Percentiles rank a stretch among this genome's conserved stretches.
These are phyloP conservation scores for Aspergillus indologenus DNA, from an alignment of 495 filamentous ascomycete species.

Conservation along the genomic window DNA sequence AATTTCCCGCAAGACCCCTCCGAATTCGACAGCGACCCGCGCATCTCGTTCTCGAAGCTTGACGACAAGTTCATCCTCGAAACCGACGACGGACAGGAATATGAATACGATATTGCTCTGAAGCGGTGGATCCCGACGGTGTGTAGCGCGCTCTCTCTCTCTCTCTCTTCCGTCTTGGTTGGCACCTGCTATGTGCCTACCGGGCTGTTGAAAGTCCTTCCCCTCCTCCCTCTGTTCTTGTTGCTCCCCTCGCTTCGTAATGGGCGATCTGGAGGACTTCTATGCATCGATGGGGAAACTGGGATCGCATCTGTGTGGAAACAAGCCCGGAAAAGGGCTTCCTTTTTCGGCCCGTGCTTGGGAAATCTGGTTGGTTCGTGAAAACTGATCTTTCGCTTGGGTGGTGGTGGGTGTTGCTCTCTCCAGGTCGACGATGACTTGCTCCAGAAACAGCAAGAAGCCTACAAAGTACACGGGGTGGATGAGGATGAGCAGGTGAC, in stretches of 20 bases:
- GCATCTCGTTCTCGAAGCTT: conserved; percentile 80
- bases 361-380: conserved; percentile 29
- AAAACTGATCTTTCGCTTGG: conserved; percentile 31
- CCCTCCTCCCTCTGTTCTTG: neutral
- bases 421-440: conserved; percentile 71
- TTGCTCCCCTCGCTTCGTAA: neutral
- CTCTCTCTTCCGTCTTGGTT: conserved; percentile 14
- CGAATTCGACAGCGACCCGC: conserved; percentile 77
- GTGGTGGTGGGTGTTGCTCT: conserved; percentile 27
- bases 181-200: conserved; percentile 10
- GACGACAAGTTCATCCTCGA: conserved; percentile 81
- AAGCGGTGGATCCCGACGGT: conserved; percentile 79
- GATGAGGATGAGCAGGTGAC: conserved; percentile 57
- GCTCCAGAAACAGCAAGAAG: conserved; percentile 72
- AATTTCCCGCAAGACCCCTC: conserved; percentile 67
- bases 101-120: conserved; percentile 67
- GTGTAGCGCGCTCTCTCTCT: conserved; percentile 29
- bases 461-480: conserved; percentile 68
- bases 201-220: conserved; percentile 11
- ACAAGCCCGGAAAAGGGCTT: conserved; percentile 9
- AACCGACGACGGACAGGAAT: conserved; percentile 80
- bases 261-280: conserved; percentile 1
- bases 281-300: conserved; percentile 13
- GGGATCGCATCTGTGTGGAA: conserved; percentile 1
- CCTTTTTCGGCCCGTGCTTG: conserved; percentile 13